These are phyloP conservation scores for Diaporthe citri DNA, from an alignment of 2,329 filamentous ascomycete species.

Conservation along the genomic window DNA sequence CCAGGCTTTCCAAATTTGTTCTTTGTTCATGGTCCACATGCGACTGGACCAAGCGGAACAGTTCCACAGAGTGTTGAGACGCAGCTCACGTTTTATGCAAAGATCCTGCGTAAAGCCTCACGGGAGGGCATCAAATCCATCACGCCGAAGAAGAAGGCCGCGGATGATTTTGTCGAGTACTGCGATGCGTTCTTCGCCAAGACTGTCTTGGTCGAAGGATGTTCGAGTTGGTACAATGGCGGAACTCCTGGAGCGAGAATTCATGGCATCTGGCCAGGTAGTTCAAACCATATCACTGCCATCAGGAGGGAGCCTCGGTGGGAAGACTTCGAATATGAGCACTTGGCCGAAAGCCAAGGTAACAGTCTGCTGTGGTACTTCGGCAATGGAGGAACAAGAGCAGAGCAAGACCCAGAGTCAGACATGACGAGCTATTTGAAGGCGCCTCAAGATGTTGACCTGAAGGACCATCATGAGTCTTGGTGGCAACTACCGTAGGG, in stretches of 20 bases:
- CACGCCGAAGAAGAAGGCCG: conserved; percentile 66
- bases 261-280: conserved; percentile 78
- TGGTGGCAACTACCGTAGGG: conserved; percentile 68
- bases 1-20: conserved; percentile 77
- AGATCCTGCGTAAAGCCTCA: conserved; percentile 75
- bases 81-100: conserved; percentile 74
- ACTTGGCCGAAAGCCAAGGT: conserved; percentile 54
- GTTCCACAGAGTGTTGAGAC: conserved; percentile 77
- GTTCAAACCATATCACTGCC: conserved; percentile 71
- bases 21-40: conserved; percentile 72
- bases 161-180: conserved; percentile 75
- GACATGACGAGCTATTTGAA: conserved; percentile 76
- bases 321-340: conserved; percentile 68
- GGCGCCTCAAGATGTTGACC: conserved; percentile 66
- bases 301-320: conserved; percentile 67
- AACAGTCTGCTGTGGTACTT: conserved; percentile 73
- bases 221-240: conserved; percentile 78
- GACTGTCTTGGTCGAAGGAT: conserved; percentile 71
- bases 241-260: conserved; percentile 72
- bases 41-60: conserved; percentile 71
- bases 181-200: conserved; percentile 66
- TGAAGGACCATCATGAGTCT: conserved; percentile 74
- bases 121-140: conserved; percentile 76
- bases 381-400: conserved; percentile 75
- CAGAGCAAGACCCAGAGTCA: conserved; percentile 66